Percentiles rank a stretch among this genome's conserved stretches.
phyloP scores from a whole-genome alignment of 768 basidiomycete species.

The Lentinula lateritia region DNA sequence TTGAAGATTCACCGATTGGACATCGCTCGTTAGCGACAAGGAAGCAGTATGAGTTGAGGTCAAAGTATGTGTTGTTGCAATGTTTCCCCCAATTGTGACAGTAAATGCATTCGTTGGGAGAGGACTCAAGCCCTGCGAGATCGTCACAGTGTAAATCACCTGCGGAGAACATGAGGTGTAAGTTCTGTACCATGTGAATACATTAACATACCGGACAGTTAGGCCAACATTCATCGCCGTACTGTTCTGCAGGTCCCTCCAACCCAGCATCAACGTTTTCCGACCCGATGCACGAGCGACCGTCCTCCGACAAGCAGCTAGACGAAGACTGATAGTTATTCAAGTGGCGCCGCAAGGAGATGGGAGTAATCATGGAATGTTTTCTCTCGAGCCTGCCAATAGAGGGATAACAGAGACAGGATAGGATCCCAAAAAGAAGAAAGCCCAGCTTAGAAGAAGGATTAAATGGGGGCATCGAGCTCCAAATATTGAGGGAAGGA shows the following conservation, averaged over 20 bases:
- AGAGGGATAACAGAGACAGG: not conserved
- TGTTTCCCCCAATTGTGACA: not conserved
- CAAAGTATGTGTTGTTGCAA: not conserved
- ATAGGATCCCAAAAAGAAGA: not conserved
- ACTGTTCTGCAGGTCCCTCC: not conserved
- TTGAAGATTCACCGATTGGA: not conserved
- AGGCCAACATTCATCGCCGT: not conserved
- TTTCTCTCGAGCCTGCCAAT: not conserved
- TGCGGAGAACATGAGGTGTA: not conserved
- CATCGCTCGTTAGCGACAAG: not conserved
- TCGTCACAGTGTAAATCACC: not conserved
- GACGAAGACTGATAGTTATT: not conserved
- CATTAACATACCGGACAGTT: not conserved
- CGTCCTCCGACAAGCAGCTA: too few species aligned
- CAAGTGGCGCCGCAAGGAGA: not conserved
- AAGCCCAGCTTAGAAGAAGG: not conserved
- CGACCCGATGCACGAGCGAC: not conserved
- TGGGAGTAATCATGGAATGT: not conserved
- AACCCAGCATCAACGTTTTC: not conserved
- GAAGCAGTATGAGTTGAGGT: not conserved
- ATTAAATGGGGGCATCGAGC: not conserved
- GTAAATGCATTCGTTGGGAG: not conserved
- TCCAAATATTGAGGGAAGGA: not conserved
- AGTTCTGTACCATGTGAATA: not conserved
- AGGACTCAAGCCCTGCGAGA: not conserved